Evolutionary conservation across 306 rosid species (phyloP).

Genomic region (Urtica urens): DNA sequence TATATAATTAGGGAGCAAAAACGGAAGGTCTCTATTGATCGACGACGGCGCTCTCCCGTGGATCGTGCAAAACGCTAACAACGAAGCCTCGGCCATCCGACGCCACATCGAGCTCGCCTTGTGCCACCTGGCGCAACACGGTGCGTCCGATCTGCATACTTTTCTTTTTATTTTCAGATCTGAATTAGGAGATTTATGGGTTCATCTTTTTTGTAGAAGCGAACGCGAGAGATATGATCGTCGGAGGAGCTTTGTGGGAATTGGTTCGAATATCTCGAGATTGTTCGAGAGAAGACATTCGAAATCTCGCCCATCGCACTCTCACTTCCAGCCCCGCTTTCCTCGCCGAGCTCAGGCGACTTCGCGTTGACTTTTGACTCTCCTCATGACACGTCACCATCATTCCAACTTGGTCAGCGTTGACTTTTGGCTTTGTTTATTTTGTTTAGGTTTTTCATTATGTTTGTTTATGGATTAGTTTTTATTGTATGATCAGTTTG

Average conservation of each 20-base stretch:
- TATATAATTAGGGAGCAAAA: constrained; percentile 75
- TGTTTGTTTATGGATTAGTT: constrained; percentile 18
- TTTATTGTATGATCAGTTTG: constrained; percentile 17
- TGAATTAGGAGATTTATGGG: no score
- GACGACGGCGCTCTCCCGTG: constrained; percentile 96
- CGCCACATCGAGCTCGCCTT: constrained; percentile 96
- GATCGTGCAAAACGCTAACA: constrained; percentile 93
- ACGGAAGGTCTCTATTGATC: constrained; percentile 73
- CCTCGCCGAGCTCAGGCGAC: constrained; percentile 79
- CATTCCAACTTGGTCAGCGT: not conserved
- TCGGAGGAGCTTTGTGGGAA: constrained; percentile 91
- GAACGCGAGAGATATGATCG: constrained; percentile 87
- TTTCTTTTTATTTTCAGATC: not conserved
- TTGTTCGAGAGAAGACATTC: constrained; percentile 87
- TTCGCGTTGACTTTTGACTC: constrained; percentile 40
- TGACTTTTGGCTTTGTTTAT: constrained; percentile 3
- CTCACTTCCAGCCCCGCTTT: constrained; percentile 65
- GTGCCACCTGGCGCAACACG: constrained; percentile 94
- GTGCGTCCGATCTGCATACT: constrained; percentile 23
- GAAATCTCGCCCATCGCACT: constrained; percentile 84
- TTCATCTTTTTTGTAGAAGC: constrained; percentile 79
- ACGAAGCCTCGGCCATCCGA: constrained; percentile 74
- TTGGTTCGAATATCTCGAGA: constrained; percentile 80
- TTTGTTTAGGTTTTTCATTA: constrained; percentile 9
- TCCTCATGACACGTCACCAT: no score